phyloP scores from a whole-genome alignment of 495 filamentous ascomycete species.

The Trichoderma parareesei region DNA sequence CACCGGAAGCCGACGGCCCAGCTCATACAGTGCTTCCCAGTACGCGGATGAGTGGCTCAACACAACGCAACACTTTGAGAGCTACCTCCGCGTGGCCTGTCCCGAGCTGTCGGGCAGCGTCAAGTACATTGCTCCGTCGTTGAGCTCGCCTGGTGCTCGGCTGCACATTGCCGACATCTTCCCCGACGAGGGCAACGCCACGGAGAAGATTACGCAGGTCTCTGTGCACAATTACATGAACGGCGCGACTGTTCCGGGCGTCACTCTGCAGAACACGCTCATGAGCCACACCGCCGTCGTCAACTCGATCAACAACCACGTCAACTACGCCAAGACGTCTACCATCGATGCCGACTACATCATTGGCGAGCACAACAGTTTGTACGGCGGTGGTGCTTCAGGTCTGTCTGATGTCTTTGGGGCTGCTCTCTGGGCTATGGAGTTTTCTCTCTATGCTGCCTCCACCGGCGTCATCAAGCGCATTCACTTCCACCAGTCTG shows the following conservation, averaged over 20 bases:
- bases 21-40: not conserved
- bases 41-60: slow-evolving; percentile 2
- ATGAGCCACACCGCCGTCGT: slow-evolving; percentile 6
- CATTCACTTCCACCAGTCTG: slow-evolving; percentile 5
- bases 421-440: slow-evolving; percentile 1
- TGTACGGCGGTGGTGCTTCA: slow-evolving; percentile 5
- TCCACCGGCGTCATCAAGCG: slow-evolving; percentile 6
- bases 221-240: slow-evolving; percentile 7
- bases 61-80: slow-evolving; percentile 2
- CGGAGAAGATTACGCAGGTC: not conserved
- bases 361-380: slow-evolving; percentile 7
- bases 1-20: not conserved
- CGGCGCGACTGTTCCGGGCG: not conserved
- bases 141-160: not conserved
- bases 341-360: slow-evolving; percentile 1
- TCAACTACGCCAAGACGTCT: slow-evolving; percentile 6
- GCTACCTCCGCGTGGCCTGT: not conserved
- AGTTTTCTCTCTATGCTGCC: slow-evolving; percentile 4
- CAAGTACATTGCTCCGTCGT: not conserved
- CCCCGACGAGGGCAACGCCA: slow-evolving; percentile 1
- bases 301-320: not conserved
- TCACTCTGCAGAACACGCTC: not conserved
- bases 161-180: not conserved
- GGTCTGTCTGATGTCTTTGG: slow-evolving; percentile 5
- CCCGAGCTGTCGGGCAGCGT: not conserved